Base-by-base conservation (phyloP, 2,329 filamentous ascomycete species). In the Claviceps maximensis region DNA sequence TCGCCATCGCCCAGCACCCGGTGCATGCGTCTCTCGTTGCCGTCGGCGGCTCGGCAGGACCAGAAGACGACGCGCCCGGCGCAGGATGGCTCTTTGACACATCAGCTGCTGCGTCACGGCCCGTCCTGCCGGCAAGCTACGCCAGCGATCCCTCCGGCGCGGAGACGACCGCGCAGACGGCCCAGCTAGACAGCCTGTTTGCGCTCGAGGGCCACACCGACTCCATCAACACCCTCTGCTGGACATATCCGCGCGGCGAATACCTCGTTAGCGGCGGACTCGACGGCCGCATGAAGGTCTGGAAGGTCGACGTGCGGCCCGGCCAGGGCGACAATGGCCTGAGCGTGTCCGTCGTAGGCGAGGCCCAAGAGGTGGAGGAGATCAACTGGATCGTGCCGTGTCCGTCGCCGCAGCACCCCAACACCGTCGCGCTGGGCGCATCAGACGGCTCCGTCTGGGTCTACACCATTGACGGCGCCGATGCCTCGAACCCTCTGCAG, bases 391-490 rank as follows among this genome's bases (percentile, higher is more conserved):
- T 97, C 36, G 70, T 75, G 1, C 71, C 89, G 0, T 95, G 87
- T 65, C 89, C 90, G 1, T 75, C 83, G 56, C 68, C 82, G 13
- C 71, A 75, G 6, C 81, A 87, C 65, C 80, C 85, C 56, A 94
- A 96, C 70, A 83, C 88, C 9, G 66, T 98, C 57, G 93, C 93
- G 0, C 73, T 98, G 8, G 93, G 93, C 54, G 89, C 89, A 36
- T 86, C 79, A 38, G 90, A 98, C 65, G 93, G 93, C 53, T 90
- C 84, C 50, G 89, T 96, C 44, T 98, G 93, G 93, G 86, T 98
- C 10, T 95, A 96, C 72, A 84, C 83, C n/a, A 77, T 97, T 62
- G 84, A 90, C 67, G 72, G 79, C 31, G 74, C 74, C 52, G 82
- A 87, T 57, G 45, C 69, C 36, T 69, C 69, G 49, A 74, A 72